phyloP scores from a whole-genome alignment of 2,329 filamentous ascomycete species.

The Xylariales sp. region DNA sequence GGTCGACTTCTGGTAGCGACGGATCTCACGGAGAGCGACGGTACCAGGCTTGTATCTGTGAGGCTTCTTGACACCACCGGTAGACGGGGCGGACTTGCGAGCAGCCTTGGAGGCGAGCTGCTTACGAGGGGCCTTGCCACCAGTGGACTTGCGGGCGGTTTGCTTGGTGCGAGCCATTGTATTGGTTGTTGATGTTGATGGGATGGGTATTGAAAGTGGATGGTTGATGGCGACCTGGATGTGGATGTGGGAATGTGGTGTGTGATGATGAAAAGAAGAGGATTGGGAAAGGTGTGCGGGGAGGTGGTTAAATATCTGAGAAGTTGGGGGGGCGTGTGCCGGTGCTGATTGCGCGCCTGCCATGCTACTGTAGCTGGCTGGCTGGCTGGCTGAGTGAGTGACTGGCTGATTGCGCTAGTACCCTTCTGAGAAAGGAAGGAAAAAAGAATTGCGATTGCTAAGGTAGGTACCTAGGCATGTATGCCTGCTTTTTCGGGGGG shows the following conservation, averaged over 20 bases:
- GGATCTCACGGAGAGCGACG: conserved; percentile 96
- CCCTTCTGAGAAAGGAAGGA: not conserved
- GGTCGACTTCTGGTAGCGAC: conserved; percentile 95
- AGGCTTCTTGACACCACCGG: conserved; percentile 96
- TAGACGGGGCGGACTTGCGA: conserved; percentile 95
- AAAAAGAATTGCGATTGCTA: conserved; percentile 16
- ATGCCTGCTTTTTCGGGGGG: conserved; percentile 19
- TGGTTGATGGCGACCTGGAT: conserved; percentile 25
- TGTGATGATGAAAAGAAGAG: conserved; percentile 21
- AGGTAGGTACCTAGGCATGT: too few relatives aligned
- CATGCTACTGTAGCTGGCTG: too few relatives aligned
- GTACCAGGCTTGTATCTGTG: conserved; percentile 88
- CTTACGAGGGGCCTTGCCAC: conserved; percentile 81
- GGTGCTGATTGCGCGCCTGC: conserved; percentile 26
- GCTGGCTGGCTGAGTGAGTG: not conserved
- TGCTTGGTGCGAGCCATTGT: conserved; percentile 64
- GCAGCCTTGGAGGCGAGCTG: conserved; percentile 99
- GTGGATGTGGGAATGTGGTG: conserved; percentile 22
- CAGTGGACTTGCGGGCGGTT: conserved; percentile 70
- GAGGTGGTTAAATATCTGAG: conserved; percentile 26
- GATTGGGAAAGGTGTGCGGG: conserved; percentile 25
- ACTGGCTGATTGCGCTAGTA: conserved; percentile 6
- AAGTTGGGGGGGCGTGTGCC: conserved; percentile 6
- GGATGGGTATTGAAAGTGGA: conserved; percentile 23
- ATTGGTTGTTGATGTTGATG: conserved; percentile 24